phyloP scores from a whole-genome alignment of 139 green algal genomes.

The Trebouxia sp. region DNA sequence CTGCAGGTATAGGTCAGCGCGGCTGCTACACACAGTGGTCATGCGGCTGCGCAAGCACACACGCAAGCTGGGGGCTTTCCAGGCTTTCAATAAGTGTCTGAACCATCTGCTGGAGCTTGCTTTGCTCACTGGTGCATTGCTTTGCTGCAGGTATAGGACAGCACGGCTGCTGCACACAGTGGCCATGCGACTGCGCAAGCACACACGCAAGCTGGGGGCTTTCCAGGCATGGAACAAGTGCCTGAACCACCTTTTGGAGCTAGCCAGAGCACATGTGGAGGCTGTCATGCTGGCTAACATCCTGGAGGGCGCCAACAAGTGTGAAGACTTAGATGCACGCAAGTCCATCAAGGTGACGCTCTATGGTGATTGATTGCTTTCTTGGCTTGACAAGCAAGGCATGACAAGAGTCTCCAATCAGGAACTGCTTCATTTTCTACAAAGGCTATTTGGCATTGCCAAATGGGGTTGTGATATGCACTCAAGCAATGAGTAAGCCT shows the following conservation, averaged over 20 bases:
- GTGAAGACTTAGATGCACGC: conserved; percentile 71
- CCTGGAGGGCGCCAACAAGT: conserved; percentile 58
- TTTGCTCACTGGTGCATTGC: neutral
- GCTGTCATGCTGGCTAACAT: conserved; percentile 53
- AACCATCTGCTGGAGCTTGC: conserved; percentile 51
- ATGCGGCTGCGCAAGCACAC: conserved; percentile 49
- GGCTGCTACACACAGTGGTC: conserved; percentile 78
- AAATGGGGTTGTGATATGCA: too few relatives aligned
- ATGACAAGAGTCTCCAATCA: too few relatives aligned
- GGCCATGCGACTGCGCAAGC: conserved; percentile 73
- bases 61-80: conserved; percentile 55
- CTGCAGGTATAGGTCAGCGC: conserved; percentile 58
- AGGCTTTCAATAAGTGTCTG: conserved; percentile 84
- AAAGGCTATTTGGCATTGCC: too few relatives aligned
- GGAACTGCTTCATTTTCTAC: too few relatives aligned
- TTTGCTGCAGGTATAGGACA: conserved; percentile 50
- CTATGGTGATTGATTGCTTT: neutral
- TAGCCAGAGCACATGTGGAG: conserved; percentile 67
- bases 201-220: conserved; percentile 53
- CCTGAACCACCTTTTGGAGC: conserved; percentile 74
- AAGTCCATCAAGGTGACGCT: conserved; percentile 53
- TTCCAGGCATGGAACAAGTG: conserved; percentile 86
- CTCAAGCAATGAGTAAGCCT: too few relatives aligned
- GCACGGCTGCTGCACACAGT: conserved; percentile 80
- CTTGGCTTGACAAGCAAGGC: too few relatives aligned